Conservation (phyloP, 345 rosid genomes). For the Eucalyptus leucophloia region DNA sequence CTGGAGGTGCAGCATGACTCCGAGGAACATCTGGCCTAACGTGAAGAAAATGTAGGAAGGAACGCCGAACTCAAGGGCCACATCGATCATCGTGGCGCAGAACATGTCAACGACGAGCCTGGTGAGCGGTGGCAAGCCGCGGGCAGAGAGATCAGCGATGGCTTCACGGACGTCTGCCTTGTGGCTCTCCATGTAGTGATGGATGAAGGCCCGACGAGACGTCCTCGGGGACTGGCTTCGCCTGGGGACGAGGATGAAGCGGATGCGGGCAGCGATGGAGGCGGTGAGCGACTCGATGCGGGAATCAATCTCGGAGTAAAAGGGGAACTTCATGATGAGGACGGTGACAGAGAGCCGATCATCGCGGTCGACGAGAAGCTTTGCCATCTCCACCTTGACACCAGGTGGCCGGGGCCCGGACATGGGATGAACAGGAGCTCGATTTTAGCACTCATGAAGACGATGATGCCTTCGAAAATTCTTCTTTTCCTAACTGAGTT, state of each 20-base stretch:
- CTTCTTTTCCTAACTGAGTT: background rate
- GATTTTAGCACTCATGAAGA: background rate
- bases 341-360: slow-evolving; percentile 26
- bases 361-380: slow-evolving; percentile 18
- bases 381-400: slow-evolving; percentile 27
- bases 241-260: slow-evolving; percentile 11
- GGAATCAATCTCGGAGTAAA: background rate
- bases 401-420: slow-evolving; percentile 24
- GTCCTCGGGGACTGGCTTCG: background rate
- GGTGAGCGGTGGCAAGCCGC: slow-evolving; percentile 10
- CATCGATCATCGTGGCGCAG: slow-evolving; percentile 30
- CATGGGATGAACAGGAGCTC: background rate
- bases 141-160: background rate
- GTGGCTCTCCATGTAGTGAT: background rate
- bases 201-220: background rate
- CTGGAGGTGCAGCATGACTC: background rate
- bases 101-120: slow-evolving; percentile 46
- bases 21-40: slow-evolving; percentile 19
- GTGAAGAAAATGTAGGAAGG: slow-evolving; percentile 36
- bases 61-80: slow-evolving; percentile 20
- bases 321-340: background rate
- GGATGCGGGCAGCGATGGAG: slow-evolving; percentile 8
- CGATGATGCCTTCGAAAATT: no score
- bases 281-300: background rate
- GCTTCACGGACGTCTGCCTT: slow-evolving; percentile 16